Evolutionary conservation across 495 filamentous ascomycete species (phyloP), one percentile per base, ranked within the genome.

Genomic region (Penicillium waksmanii): DNA sequence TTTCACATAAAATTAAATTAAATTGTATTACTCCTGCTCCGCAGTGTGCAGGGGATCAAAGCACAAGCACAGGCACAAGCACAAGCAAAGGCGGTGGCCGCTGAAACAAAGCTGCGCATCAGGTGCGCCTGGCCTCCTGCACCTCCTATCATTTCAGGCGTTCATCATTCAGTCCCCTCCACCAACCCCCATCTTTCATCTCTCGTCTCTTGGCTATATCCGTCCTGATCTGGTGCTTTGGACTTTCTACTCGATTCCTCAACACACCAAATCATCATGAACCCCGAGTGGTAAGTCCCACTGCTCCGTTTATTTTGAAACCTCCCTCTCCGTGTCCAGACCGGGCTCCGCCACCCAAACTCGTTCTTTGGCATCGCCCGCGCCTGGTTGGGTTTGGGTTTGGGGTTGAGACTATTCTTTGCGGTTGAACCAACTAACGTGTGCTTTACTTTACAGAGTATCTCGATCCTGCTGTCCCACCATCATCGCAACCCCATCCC

Each of bases 211-310:
- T 61, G 48, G 43, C 58, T 56, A 53, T 64, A 55, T 54, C 58
- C 55, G 19, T 44, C 36, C 57, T 55, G 52, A 27, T 57, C 46
- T 51, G 43, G 18, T 53, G n/a, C 44, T 34, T 53, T 47, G 19
- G 13, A 31, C 50, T 13, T 25, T 27, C 11, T 35, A 5, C 27
- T 25, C 46, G 43, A 9, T 43, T 38, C 36, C 9, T 12, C 27
- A 47, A n/a, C 21, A 38, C 18, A 36, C 58, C 58, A 48, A 46
- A 48, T 63, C 67, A 67, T 58, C 75, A 96, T 96, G 92, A 96
- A 96, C 84, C 92, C 92, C 72, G 92, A 96, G 91, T 96, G 85
- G 91, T 96, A 86, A 72, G 91, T 87, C 40, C 64, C 27, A 42
- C 33, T 21, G 21, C 19, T 15, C 27, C 13, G 48, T 59, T 54